These are phyloP conservation scores for Byssothecium circinans DNA, from an alignment of 2,329 filamentous ascomycete genomes.

Conservation along the genomic window DNA sequence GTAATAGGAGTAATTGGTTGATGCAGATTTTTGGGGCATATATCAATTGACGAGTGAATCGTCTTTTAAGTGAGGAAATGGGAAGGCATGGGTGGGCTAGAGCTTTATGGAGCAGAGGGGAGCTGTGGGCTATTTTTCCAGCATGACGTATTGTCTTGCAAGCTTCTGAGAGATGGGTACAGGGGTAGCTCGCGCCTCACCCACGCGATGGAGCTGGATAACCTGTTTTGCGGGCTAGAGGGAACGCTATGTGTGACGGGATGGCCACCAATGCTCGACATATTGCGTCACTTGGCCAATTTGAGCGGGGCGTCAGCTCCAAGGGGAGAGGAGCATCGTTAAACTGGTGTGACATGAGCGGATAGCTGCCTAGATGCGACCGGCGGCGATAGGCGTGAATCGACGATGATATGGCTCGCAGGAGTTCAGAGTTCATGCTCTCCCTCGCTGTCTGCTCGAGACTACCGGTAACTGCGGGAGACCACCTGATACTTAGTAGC, in stretches of 20 bases:
- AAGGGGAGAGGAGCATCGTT: conserved; percentile 23
- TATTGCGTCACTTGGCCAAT: conserved; percentile 42
- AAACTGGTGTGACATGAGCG: conserved; percentile 32
- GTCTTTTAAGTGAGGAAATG: conserved; percentile 32
- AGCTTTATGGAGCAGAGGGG: conserved; percentile 36
- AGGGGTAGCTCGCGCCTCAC: conserved; percentile 43
- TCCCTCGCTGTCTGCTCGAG: no score
- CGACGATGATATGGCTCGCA: conserved; percentile 29
- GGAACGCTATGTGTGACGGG: conserved; percentile 28
- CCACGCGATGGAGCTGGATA: conserved; percentile 24
- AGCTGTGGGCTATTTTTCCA: conserved; percentile 18
- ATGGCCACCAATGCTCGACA: conserved; percentile 24
- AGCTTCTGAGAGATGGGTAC: conserved; percentile 11
- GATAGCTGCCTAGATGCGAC: conserved; percentile 20
- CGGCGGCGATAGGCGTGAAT: conserved; percentile 36
- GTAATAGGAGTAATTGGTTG: conserved; percentile 52
- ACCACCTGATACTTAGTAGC: no score
- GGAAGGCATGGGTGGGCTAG: conserved; percentile 10
- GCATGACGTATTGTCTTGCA: conserved; percentile 38
- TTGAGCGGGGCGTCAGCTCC: conserved; percentile 39
- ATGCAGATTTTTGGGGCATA: conserved; percentile 52
- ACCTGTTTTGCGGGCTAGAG: conserved; percentile 41
- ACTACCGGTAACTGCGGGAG: no score
- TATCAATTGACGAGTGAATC: conserved; percentile 45
- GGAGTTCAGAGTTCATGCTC: neutral